Percentiles rank a stretch among this genome's conserved stretches.
phyloP scores from a whole-genome alignment of 1,139 yeast species.

The Yamadazyma dendronema region DNA sequence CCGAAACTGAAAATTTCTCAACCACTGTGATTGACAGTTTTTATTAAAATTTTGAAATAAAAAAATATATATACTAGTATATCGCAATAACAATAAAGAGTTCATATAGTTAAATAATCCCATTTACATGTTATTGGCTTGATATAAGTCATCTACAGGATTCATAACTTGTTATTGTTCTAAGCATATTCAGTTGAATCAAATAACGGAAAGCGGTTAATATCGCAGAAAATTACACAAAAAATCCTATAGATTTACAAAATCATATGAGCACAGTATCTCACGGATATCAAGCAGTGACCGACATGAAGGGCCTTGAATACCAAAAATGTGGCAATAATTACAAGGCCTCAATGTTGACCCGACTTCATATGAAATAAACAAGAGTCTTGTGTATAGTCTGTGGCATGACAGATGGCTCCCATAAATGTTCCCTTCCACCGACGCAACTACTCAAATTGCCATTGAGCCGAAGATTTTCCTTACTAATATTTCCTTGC shows the following conservation, averaged over 20 bases:
- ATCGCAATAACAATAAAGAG: conserved; percentile 1
- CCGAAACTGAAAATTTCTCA: conserved; percentile 54
- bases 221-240: too few species aligned
- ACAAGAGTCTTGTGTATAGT: not conserved
- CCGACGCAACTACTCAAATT: too few species aligned
- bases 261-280: too few species aligned
- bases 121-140: not conserved
- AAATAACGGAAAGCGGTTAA: not conserved
- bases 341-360: not conserved
- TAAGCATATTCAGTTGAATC: not conserved
- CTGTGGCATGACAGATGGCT: too few species aligned
- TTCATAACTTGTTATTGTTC: not conserved
- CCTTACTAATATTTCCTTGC: not conserved
- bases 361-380: not conserved
- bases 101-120: not conserved
- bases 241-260: too few species aligned
- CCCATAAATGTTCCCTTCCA: too few species aligned
- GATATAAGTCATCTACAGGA: too few species aligned
- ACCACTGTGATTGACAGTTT: conserved; percentile 46
- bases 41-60: conserved; percentile 2
- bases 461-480: too few species aligned
- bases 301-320: too few species aligned
- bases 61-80: not conserved
- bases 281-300: too few species aligned
- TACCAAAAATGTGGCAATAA: not conserved